Percentiles rank a stretch among this genome's conserved stretches.
Evolutionary conservation across 1,139 yeast genomes (phyloP).

Genomic region (Nematodospora anomalae): DNA sequence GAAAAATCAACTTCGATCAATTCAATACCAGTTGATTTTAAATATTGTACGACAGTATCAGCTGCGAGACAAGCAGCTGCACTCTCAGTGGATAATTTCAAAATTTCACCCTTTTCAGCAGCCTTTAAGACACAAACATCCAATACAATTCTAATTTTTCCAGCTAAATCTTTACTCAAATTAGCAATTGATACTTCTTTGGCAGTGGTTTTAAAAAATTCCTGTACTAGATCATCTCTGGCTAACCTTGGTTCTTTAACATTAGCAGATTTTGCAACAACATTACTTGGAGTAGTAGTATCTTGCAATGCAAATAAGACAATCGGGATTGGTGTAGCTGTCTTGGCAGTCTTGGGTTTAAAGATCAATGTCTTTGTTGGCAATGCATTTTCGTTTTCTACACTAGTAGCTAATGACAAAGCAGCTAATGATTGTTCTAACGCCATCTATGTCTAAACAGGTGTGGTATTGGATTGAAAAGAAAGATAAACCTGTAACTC

Average conservation of each 20-base stretch:
- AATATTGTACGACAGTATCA: constrained; percentile 49
- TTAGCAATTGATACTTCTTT: constrained; percentile 68
- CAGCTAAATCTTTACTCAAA: constrained; percentile 53
- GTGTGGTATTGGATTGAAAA: neutral
- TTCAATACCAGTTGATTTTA: constrained; percentile 60
- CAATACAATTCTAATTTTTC: constrained; percentile 64
- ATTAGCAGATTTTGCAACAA: constrained; percentile 65
- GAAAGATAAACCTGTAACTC: neutral
- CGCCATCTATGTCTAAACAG: constrained; percentile 39
- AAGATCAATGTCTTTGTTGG: constrained; percentile 77
- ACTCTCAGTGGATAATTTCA: constrained; percentile 60
- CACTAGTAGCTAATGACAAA: constrained; percentile 50
- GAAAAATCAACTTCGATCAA: constrained; percentile 58
- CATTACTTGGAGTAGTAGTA: constrained; percentile 67
- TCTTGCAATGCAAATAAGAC: constrained; percentile 74
- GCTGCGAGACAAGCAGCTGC: constrained; percentile 59
- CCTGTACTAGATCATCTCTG: constrained; percentile 70
- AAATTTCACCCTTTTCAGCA: constrained; percentile 37
- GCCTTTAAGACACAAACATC: constrained; percentile 54
- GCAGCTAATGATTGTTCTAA: constrained; percentile 61
- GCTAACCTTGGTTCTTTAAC: constrained; percentile 90
- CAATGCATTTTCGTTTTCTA: constrained; percentile 38
- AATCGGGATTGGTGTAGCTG: constrained; percentile 79
- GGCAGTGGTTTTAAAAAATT: constrained; percentile 63
- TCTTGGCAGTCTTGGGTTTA: constrained; percentile 88